Percentiles rank a stretch among this genome's conserved stretches.
phyloP scores from a whole-genome alignment of 352 stramenopile species.

The Aphanomyces stellatus region DNA sequence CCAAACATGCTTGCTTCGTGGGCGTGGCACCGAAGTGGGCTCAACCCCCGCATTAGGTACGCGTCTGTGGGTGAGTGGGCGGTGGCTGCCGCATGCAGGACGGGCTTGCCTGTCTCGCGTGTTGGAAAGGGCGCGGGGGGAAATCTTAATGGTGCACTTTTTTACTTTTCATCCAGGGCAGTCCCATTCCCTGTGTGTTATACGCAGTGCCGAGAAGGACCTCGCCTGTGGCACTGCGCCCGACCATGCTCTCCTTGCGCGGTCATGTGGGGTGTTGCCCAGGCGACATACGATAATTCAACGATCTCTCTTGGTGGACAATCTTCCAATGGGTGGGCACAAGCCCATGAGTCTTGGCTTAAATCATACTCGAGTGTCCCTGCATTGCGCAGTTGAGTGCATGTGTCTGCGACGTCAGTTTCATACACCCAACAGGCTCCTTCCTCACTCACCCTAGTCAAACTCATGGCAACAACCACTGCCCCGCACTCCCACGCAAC shows the following conservation, averaged over 20 bases:
- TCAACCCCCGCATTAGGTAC: slow-evolving; percentile 9
- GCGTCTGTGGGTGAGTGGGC: neutral
- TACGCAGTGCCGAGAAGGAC: slow-evolving; percentile 17
- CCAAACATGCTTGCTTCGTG: slow-evolving; percentile 11
- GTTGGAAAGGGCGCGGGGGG: slow-evolving; percentile 13
- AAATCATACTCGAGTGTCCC: no score
- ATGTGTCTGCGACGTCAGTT: no score
- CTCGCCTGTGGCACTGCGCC: slow-evolving; percentile 3
- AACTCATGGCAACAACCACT: no score
- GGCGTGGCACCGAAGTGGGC: slow-evolving; percentile 8
- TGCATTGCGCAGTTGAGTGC: no score
- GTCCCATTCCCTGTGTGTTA: slow-evolving; percentile 10
- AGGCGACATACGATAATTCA: slow-evolving; percentile 1
- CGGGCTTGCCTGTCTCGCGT: neutral
- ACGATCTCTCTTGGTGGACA: no score
- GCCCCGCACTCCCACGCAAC: no score
- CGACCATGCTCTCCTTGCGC: neutral
- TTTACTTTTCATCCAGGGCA: slow-evolving; percentile 17
- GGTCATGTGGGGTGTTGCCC: neutral
- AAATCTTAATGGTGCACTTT: slow-evolving; percentile 20
- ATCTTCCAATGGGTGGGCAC: no score
- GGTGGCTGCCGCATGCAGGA: neutral
- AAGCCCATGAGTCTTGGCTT: no score
- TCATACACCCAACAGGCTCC: no score
- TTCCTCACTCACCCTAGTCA: no score